Base-by-base conservation (phyloP, 148 eudicot genomes). In the Dianthus caryophyllus region DNA sequence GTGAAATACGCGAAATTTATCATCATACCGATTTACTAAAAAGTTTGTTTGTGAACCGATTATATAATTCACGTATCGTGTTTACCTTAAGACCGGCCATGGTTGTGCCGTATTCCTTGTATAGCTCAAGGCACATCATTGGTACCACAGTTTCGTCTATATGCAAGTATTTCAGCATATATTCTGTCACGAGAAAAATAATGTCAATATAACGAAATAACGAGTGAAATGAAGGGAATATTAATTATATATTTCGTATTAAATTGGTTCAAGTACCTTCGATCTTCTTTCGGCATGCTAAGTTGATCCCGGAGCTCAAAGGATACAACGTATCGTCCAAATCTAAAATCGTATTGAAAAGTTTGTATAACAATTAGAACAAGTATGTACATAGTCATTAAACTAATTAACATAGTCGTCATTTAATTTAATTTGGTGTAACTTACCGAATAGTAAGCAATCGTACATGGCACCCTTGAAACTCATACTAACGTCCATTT, bases 1-100 rank as follows among this genome's bases (percentile, higher is more conserved):
- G 38, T 33, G 38, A 2, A 33, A 33, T 33, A 53, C 17, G 27
- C n/a, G n/a, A 2, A 38, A 39, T 30, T 55, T 38, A 55, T 9
- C 2, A 14, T 53, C 2, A 33, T 59, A 33, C 62, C 62, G 22
- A 30, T 43, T 58, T 31, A 58, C 9, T 0, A n/a, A n/a, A n/a
- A 24, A 55, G 30, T 9, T 6, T 20, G 21, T 62, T 62, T 12
- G 14, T 16, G 10, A 33, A 3, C 7, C 31, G 24, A 0, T 39
- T 25, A 20, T 24, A 36, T n/a, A 17, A 24, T 12, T n/a, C n/a
- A n/a, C n/a, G 0, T 3, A 44, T 44, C 1, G n/a, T 33, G 38
- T 27, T 76, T 1, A 89, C 98, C 98, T 87, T 93, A 18, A 93
- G 84, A 43, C 98, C 98, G 33, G 96, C 98, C 98, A 93, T 89